Evolutionary conservation across 345 rosid genomes (phyloP).

Genomic region (Schrenkiella parvula): DNA sequence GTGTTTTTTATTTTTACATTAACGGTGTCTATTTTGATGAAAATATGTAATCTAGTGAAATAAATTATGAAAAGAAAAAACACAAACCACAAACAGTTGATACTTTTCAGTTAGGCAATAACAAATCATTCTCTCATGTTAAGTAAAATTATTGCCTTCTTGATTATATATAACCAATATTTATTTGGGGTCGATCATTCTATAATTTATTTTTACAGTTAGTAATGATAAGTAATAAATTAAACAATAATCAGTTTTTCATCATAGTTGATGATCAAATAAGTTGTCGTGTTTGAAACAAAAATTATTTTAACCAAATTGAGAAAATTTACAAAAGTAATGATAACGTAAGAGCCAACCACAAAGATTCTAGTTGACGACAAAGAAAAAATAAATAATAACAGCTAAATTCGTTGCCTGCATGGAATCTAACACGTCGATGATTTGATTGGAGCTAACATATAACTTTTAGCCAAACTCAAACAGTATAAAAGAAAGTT

Average conservation of each 20-base stretch:
- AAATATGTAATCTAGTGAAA: not conserved
- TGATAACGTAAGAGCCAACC: constrained; percentile 13
- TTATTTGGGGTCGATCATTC: not conserved
- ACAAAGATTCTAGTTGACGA: constrained; percentile 20
- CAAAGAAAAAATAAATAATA: not conserved
- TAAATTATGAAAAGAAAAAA: not conserved
- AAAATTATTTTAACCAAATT: not conserved
- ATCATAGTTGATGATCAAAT: not conserved
- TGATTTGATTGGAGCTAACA: constrained; percentile 15
- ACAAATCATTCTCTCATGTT: not conserved
- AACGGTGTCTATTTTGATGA: not conserved
- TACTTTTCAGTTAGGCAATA: not conserved
- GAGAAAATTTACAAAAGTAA: not conserved
- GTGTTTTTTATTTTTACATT: not conserved
- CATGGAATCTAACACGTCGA: constrained; percentile 32
- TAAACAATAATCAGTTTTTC: not conserved
- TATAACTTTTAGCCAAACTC: constrained; percentile 20
- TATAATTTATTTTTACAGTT: not conserved
- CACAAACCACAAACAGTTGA: not conserved
- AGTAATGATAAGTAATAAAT: not conserved
- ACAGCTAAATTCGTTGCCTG: not conserved
- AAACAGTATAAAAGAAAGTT: not conserved
- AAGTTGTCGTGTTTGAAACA: not conserved
- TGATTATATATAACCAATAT: too few relatives aligned
- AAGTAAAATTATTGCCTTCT: too few relatives aligned